Base-by-base conservation (phyloP, 75 land plant genomes). In the Pseudotsuga menziesii region DNA sequence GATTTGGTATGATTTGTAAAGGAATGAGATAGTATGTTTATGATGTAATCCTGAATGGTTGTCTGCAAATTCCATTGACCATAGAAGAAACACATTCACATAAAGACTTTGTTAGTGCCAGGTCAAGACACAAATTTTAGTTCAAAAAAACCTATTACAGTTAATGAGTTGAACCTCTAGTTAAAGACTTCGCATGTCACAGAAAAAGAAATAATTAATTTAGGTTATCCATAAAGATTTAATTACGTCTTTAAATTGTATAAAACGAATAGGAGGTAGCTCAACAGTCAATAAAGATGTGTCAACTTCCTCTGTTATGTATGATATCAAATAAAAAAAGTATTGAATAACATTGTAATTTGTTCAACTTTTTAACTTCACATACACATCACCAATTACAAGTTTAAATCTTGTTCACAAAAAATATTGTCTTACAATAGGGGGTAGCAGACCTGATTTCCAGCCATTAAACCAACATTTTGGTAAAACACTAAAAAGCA, bases 201-300 rank as follows among this genome's bases (percentile, higher is more conserved):
- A 94, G 99, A 98, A 97, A 94, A 82, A 82, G 84, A 17, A 92
- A n/a, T n/a, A n/a, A n/a, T n/a, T 93, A 36, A 94, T 97, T 57
- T 92, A 97, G 75, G 83, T 92, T 61, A 97, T 97, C 98, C 99
- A 97, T 85, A 94, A 89, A 70, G 99, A 97, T 77, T 92, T 97
- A 55, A 97, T 97, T 62, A 97, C 93, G 29, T 97, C 99, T 14
- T 97, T 97, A 8, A 98, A 97, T 58, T 89, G 87, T 82, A 78
- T 94, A 58, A 97, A 94, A 82, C 78, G 80, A 64, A 84, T 97
- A 2, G 56, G 77, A 39, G 99, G 98, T 8, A 98, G 92, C 29
- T 83, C 90, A 32, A 80, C 88, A 4, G 87, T 94, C 41, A 93
- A 96, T 82, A 97, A 92, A 78, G 98, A 97, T 14, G 94, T 97